Base-by-base conservation (phyloP, 2,329 filamentous ascomycete genomes). In the Diaporthe capsici region DNA sequence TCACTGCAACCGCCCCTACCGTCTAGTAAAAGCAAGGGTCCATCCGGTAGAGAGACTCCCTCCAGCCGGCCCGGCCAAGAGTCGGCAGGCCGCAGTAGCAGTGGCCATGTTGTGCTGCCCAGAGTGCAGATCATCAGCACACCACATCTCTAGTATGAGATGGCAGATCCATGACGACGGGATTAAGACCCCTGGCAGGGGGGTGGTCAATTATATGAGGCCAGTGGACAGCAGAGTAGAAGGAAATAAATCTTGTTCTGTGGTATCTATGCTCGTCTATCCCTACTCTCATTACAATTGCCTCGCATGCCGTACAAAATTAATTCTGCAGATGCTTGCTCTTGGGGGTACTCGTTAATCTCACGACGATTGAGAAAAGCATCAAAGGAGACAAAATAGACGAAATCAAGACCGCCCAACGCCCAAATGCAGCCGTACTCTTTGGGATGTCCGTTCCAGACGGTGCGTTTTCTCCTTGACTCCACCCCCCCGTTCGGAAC, bases 201-300 rank as follows among this genome's bases (percentile, higher is more conserved):
- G 10, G 8, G 34, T 39, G 28, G 8, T 63, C 6, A 65, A 22
- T 34, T 37, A 31, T 61, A 37, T 60, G 15, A 28, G 28, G 25
- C n/a, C 22, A 39, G 25, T 47, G n/a, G 31, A n/a, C 22, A 60
- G 8, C 15, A 63, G 10, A 44, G 4, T n/a, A 63, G 15, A 44
- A 55, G 28, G 25, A 44, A 2, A 42, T 28, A 31, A 31, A n/a
- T 55, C 25, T 1, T 65, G 22, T 28, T 51, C 31, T 51, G 25
- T 73, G 58, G 58, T 73, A 73, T 73, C 58, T 65, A 42, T 73
- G 9, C 37, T 57, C 58, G 44, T 65, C 37, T 73, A 57, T 37
- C 34, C 39, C 10, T 44, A 6, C 42, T 63, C 49, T 73, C 58
- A 73, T 73, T 73, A 73, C 25, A 73, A 42, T 5, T 65, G 49